Percentiles rank a stretch among this genome's conserved stretches.
Evolutionary conservation across 768 basidiomycete species (phyloP).

Genomic region (Leccinum subgranulosum): DNA sequence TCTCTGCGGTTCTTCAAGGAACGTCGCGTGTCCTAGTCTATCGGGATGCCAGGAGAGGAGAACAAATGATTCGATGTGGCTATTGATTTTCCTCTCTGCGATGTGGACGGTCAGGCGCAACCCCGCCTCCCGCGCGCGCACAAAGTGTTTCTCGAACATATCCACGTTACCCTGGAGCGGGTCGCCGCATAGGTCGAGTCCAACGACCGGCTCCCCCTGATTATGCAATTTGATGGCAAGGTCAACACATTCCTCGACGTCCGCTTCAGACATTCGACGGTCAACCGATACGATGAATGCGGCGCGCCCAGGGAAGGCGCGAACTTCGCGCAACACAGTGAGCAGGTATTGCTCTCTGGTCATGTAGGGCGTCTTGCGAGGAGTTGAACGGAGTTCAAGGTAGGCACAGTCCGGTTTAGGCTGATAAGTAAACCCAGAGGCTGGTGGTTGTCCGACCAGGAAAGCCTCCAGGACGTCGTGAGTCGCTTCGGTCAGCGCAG

Average conservation of each 20-base stretch:
- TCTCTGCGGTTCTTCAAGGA: conserved; percentile 57
- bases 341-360: conserved; percentile 57
- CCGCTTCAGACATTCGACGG: conserved; percentile 54
- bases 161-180: conserved; percentile 59
- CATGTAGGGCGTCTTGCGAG: conserved; percentile 58
- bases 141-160: conserved; percentile 49
- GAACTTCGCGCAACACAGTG: conserved; percentile 63
- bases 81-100: conserved; percentile 67
- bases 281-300: conserved; percentile 77
- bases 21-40: conserved; percentile 80
- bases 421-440: conserved; percentile 28
- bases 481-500: conserved; percentile 52
- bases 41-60: conserved; percentile 63
- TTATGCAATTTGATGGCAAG: conserved; percentile 53
- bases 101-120: conserved; percentile 78
- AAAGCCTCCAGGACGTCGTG: conserved; percentile 65
- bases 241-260: conserved; percentile 53
- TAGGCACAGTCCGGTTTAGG: conserved; percentile 58
- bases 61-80: conserved; percentile 59
- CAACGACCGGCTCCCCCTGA: conserved; percentile 64
- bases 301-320: conserved; percentile 50
- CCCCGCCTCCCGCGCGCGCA: conserved; percentile 53
- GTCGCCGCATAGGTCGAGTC: conserved; percentile 80
- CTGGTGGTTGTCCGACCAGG: conserved; percentile 34
- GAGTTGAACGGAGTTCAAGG: conserved; percentile 83